A percentile compares a stretch with the other conserved stretches of the same genome.
These are phyloP conservation scores for Melampsora occidentalis DNA, from an alignment of 1,284 basidiomycete genomes.

Conservation along the genomic window DNA sequence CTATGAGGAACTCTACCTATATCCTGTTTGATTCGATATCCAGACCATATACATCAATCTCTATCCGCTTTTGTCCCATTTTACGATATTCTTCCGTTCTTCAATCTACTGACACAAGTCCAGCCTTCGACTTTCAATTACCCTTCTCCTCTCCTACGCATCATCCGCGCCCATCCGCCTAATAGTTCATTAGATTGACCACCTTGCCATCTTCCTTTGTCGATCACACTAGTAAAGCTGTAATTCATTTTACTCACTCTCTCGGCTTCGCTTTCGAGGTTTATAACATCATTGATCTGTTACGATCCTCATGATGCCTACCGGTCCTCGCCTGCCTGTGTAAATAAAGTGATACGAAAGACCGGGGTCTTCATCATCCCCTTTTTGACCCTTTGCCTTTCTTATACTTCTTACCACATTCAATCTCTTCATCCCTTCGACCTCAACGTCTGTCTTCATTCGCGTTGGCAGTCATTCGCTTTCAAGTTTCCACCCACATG, in stretches of 20 bases:
- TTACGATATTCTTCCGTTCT: too few relatives aligned
- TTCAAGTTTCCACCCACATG: too few relatives aligned
- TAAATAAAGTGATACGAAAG: background rate
- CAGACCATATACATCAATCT: too few relatives aligned
- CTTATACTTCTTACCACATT: background rate
- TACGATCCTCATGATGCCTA: background rate
- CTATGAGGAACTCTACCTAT: too few relatives aligned
- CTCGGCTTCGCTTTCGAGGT: background rate
- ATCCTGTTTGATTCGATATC: too few relatives aligned
- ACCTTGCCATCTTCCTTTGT: too few relatives aligned
- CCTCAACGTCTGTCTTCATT: background rate
- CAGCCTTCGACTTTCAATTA: too few relatives aligned
- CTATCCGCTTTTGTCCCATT: too few relatives aligned
- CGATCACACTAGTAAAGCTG: background rate
- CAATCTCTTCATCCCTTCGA: background rate
- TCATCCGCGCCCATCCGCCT: slow-evolving; percentile 6
- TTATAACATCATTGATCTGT: too few relatives aligned
- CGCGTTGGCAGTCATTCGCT: background rate
- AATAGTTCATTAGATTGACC: background rate
- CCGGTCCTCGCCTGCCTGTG: background rate
- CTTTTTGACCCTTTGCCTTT: background rate
- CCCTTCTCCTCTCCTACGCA: background rate
- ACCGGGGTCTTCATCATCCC: background rate
- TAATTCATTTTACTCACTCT: background rate
- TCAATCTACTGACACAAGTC: too few relatives aligned